Percentiles rank a stretch among this genome's conserved stretches.
phyloP scores from a whole-genome alignment of 495 filamentous ascomycete genomes.

The Penicillium riverlandense region DNA sequence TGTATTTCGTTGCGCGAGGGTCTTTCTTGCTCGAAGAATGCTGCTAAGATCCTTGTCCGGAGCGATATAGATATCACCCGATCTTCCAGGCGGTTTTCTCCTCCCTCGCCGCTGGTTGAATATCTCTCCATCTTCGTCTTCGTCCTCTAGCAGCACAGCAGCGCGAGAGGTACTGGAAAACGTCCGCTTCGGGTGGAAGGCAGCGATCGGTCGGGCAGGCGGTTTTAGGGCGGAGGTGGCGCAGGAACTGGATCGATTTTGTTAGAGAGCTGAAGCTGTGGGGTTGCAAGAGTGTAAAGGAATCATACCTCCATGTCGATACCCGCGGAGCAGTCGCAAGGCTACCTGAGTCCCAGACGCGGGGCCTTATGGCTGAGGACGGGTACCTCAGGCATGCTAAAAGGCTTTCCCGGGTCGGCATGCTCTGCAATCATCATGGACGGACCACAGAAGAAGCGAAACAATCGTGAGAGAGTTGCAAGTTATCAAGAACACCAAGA shows the following conservation, averaged over 20 bases:
- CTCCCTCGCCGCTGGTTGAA: no score
- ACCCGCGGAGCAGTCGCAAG: no score
- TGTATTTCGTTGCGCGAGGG: no score
- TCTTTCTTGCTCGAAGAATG: not conserved
- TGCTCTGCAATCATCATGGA: constrained; percentile 16
- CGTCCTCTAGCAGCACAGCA: constrained; percentile 1
- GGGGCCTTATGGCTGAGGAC: constrained; percentile 2
- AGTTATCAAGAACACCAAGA: not conserved
- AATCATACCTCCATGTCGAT: no score
- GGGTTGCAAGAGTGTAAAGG: no score
- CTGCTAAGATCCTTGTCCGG: not conserved
- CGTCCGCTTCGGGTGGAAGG: not conserved
- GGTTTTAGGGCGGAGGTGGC: no score
- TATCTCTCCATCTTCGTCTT: not conserved
- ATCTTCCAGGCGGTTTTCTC: no score
- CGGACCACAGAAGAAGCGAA: constrained; percentile 1
- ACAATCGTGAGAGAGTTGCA: not conserved
- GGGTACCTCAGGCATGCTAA: constrained; percentile 15
- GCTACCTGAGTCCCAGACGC: not conserved
- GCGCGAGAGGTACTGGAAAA: not conserved
- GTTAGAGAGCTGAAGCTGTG: no score
- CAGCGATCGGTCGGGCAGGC: not conserved
- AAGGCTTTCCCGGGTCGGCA: constrained; percentile 14
- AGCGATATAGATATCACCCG: no score
- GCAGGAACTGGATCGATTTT: no score